Percentiles rank a stretch among this genome's conserved stretches.
Conservation (phyloP, 2,329 filamentous ascomycete genomes). For the Neopestalotiopsis sp. region DNA sequence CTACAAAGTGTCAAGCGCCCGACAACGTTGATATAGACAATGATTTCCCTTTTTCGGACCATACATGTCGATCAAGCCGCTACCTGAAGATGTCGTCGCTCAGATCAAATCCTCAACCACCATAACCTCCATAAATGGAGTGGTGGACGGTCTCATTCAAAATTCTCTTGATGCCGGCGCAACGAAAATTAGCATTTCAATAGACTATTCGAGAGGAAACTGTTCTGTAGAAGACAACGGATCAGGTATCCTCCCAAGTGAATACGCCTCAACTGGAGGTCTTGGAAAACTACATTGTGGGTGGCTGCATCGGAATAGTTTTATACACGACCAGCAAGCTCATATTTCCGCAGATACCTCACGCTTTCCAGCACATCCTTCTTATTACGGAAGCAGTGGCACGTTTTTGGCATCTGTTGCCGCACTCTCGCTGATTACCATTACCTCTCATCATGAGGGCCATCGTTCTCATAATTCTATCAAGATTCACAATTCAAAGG, state of each 20-base stretch:
- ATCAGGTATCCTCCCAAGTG: conserved; percentile 71
- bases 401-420: conserved; percentile 80
- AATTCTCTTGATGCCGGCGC: conserved; percentile 87
- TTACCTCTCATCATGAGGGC: conserved; percentile 73
- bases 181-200: conserved; percentile 68
- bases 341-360: conserved; percentile 71
- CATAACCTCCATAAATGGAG: conserved; percentile 76
- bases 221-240: conserved; percentile 89
- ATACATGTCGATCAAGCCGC: conserved; percentile 67
- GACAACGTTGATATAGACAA: conserved; percentile 22
- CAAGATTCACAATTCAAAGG: conserved; percentile 71
- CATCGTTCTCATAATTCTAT: conserved; percentile 69
- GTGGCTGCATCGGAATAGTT: conserved; percentile 29
- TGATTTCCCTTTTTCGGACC: conserved; percentile 6
- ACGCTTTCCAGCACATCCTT: conserved; percentile 58
- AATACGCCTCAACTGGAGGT: conserved; percentile 75
- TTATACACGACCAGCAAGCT: conserved; percentile 14
- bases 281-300: conserved; percentile 76
- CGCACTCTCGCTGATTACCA: conserved; percentile 75
- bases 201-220: conserved; percentile 78
- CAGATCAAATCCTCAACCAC: conserved; percentile 86
- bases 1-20: not conserved
- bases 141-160: conserved; percentile 74
- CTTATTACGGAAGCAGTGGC: conserved; percentile 71
- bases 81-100: conserved; percentile 73